Conservation (phyloP, 2,329 filamentous ascomycete species). For the Lasiodiplodia gonubiensis region DNA sequence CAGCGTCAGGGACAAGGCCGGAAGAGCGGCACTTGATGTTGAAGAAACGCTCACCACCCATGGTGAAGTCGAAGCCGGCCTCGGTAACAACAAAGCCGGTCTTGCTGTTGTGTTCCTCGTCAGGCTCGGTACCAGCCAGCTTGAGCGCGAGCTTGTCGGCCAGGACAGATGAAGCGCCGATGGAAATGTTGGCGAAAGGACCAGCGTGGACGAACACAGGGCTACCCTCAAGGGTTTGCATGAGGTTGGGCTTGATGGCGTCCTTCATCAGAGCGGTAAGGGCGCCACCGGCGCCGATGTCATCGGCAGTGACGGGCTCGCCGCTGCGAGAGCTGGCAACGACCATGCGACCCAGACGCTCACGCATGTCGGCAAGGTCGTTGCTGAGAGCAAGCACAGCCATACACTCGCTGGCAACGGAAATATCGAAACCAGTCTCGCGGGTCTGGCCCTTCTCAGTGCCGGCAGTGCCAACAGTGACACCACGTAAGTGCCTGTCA, state of each 20-base stretch:
- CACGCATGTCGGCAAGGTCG: conserved; percentile 83
- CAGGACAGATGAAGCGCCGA: conserved; percentile 93
- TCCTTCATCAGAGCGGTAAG: conserved; percentile 96
- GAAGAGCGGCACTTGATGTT: conserved; percentile 99
- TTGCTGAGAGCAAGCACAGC: conserved; percentile 95
- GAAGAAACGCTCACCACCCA: conserved; percentile 99
- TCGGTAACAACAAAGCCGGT: conserved; percentile 95
- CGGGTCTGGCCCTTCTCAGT: conserved; percentile 90
- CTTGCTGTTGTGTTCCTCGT: conserved; percentile 82
- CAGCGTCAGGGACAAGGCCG: conserved; percentile 88
- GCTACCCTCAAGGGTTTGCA: conserved; percentile 97
- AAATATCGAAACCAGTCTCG: conserved; percentile 95
- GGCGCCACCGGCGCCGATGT: conserved; percentile 90
- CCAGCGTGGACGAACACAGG: conserved; percentile 97
- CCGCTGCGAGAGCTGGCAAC: conserved; percentile 84
- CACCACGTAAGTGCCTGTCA: conserved; percentile 86
- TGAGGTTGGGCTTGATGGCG: conserved; percentile 97
- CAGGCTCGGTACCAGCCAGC: conserved; percentile 89
- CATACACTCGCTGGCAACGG: conserved; percentile 97
- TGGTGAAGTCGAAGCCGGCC: conserved; percentile 98
- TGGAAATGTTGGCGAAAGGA: conserved; percentile 97
- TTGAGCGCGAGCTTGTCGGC: conserved; percentile 96
- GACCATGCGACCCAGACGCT: conserved; percentile 94
- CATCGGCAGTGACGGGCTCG: conserved; percentile 93
- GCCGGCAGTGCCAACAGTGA: conserved; percentile 85